Percentiles rank a stretch among this genome's conserved stretches.
Evolutionary conservation across 192 early-diverging fungal genomes (phyloP).

Genomic region (Podila minutissima): DNA sequence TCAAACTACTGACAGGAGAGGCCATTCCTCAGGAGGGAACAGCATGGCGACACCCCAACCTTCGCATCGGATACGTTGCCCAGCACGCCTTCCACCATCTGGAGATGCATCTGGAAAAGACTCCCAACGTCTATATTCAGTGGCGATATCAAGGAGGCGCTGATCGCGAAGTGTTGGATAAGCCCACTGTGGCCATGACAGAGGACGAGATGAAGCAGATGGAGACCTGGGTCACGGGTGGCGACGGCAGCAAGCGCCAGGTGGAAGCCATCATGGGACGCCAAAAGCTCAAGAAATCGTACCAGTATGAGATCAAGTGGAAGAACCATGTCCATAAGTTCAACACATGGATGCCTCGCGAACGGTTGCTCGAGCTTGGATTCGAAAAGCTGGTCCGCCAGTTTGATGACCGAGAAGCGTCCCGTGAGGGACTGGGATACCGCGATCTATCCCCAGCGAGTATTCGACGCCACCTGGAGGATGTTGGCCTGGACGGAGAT

Average conservation of each 20-base stretch:
- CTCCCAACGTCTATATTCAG: constrained; percentile 85
- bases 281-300: constrained; percentile 80
- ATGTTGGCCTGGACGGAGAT: constrained; percentile 81
- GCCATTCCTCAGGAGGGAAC: constrained; percentile 71
- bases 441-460: constrained; percentile 74
- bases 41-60: constrained; percentile 84
- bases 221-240: constrained; percentile 61
- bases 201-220: constrained; percentile 74
- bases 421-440: constrained; percentile 73
- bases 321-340: constrained; percentile 68
- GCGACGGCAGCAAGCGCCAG: constrained; percentile 66
- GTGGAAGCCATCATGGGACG: constrained; percentile 73
- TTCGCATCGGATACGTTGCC: constrained; percentile 87
- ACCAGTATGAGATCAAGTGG: constrained; percentile 87
- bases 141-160: constrained; percentile 86
- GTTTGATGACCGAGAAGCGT: constrained; percentile 83
- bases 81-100: constrained; percentile 92
- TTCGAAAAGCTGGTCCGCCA: constrained; percentile 80
- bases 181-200: constrained; percentile 72
- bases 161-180: constrained; percentile 78
- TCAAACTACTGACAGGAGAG: constrained; percentile 85
- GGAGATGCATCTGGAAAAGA: constrained; percentile 84
- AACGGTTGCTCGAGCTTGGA: constrained; percentile 75
- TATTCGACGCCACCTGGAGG: constrained; percentile 76
- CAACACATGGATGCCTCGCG: constrained; percentile 77